A percentile compares a stretch with the other conserved stretches of the same genome.
These are phyloP conservation scores for Didymella exigua DNA, from an alignment of 2,329 filamentous ascomycete species.

Conservation along the genomic window DNA sequence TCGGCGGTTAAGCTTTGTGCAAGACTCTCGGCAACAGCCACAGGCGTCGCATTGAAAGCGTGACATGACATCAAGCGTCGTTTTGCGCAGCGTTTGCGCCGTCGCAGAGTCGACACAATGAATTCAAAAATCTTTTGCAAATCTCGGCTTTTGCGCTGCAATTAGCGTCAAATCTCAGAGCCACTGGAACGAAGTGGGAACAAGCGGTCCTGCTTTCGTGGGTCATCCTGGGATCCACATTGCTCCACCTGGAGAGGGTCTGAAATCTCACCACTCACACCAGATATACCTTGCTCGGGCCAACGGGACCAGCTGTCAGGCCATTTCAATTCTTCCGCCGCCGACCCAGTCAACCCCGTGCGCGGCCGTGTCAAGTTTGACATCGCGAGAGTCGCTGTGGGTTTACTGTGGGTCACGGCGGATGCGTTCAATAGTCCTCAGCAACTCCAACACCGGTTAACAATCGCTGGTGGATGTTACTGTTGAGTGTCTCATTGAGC, in stretches of 20 bases:
- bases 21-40: slow-evolving; percentile 37
- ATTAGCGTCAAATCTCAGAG: slow-evolving; percentile 6
- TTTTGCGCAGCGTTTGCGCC: slow-evolving; percentile 1
- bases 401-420: neutral
- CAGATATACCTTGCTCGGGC: slow-evolving; percentile 23
- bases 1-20: slow-evolving; percentile 36
- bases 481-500: neutral
- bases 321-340: slow-evolving; percentile 20
- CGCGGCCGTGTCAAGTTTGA: slow-evolving; percentile 3
- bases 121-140: slow-evolving; percentile 2
- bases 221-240: slow-evolving; percentile 16
- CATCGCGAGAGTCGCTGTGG: neutral
- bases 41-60: slow-evolving; percentile 23
- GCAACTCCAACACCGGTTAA: neutral
- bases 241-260: slow-evolving; percentile 11
- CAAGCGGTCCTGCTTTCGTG: slow-evolving; percentile 17
- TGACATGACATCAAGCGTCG: slow-evolving; percentile 25
- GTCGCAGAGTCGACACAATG: neutral
- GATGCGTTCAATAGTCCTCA: neutral
- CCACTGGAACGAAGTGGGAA: slow-evolving; percentile 12
- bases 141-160: slow-evolving; percentile 4
- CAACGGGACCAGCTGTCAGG: slow-evolving; percentile 28
- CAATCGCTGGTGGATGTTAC: neutral
- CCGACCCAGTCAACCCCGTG: slow-evolving; percentile 6
- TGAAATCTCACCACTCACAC: slow-evolving; percentile 21